Base-by-base conservation (phyloP, 2,329 filamentous ascomycete genomes). In the Cadophora luteo-olivacea region DNA sequence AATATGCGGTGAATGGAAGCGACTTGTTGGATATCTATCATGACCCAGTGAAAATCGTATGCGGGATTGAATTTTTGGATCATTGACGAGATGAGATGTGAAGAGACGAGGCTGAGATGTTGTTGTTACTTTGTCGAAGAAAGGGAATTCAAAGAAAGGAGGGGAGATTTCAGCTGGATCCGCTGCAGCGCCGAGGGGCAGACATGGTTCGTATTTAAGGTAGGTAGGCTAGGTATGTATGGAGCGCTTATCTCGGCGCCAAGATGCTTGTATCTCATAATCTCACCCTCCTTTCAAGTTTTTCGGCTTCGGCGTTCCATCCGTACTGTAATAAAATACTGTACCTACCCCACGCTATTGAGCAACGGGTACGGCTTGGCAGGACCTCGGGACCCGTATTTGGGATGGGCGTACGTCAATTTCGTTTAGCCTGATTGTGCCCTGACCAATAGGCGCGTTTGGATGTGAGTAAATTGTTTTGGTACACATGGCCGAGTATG, bases 281-380 rank as follows among this genome's bases (percentile, higher is more conserved):
- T 19, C 45, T 3, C 12, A 19, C 6, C 41, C 14, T 1, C 4
- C 14, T 45, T 19, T 45, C 41, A 5, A 45, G 4, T 45, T 45
- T 9, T 14, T 45, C 41, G 41, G 41, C 16, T 38, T 38, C 36
- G 36, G 36, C 36, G 36, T 4, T 4, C 8, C 9, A 38, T 38
- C 49, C 29, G 29, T 29, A n/a, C 29, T 29, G 51, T 32, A 32
- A 29, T 24, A 12, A 25, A 4, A 52, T 52, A 25, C n/a, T n/a
- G n/a, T n/a, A n/a, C n/a, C n/a, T n/a, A n/a, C 51, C 51, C 51
- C 51, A 54, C 51, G 51, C 51, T 54, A 54, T 54, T 29, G 51
- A 54, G 5, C 25, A 54, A 3, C 22, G 25, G 51, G 12, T 25
- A 25, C 14, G 29, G 11, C 51, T 54, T 54, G 51, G 51, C 51